Evolutionary conservation across 1,284 basidiomycete species (phyloP).

Genomic region (Tilletia horrida): DNA sequence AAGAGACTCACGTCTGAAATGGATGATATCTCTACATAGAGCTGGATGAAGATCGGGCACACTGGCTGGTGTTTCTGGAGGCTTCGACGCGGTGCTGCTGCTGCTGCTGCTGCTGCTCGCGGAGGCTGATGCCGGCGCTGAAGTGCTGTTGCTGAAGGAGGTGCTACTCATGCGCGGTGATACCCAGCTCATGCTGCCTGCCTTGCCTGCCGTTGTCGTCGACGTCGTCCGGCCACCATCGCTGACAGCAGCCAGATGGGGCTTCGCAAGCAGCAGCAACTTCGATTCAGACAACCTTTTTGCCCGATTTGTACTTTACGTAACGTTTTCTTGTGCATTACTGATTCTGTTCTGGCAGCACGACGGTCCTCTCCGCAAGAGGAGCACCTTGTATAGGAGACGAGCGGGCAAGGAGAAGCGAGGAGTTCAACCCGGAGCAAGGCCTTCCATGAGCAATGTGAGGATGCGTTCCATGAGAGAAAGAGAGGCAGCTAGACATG

Average conservation of each 20-base stretch:
- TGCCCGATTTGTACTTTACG: too few species aligned
- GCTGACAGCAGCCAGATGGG: not conserved
- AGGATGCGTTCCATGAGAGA: too few species aligned
- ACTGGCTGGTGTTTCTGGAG: constrained; percentile 2
- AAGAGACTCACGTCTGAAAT: constrained; percentile 5
- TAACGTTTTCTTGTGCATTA: too few species aligned
- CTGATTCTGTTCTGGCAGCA: too few species aligned
- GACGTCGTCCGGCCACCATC: not conserved
- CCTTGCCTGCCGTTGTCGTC: not conserved
- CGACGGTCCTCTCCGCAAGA: too few species aligned
- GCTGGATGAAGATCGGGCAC: constrained; percentile 7
- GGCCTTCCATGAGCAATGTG: too few species aligned
- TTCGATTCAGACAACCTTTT: not conserved
- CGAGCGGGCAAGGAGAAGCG: too few species aligned
- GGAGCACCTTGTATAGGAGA: too few species aligned
- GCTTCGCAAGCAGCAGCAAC: too few species aligned
- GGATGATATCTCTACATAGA: constrained; percentile 1
- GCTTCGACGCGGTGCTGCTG: not conserved
- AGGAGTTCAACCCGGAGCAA: too few species aligned
- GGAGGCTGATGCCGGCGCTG: not conserved
- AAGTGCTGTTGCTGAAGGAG: not conserved
- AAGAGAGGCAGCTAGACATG: too few species aligned
- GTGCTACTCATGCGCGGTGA: constrained; percentile 12
- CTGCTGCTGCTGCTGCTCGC: not conserved
- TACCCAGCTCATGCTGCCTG: constrained; percentile 5